A percentile compares a stretch with the other conserved stretches of the same genome.
phyloP scores from a whole-genome alignment of 768 basidiomycete genomes.

The Amanita rimosa region DNA sequence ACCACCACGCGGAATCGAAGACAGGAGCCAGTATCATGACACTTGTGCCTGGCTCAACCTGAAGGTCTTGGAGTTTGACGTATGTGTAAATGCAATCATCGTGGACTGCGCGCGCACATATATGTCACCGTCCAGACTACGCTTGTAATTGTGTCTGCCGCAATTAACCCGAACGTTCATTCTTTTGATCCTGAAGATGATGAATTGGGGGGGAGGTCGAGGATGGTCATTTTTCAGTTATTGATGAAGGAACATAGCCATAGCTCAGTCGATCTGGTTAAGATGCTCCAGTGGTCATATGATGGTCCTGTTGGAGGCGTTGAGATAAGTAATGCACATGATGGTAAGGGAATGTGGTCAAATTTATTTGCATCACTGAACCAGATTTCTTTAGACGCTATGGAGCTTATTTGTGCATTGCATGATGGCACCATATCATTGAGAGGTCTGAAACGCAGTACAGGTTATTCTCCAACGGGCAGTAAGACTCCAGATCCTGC shows the following conservation, averaged over 20 bases:
- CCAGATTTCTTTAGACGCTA: neutral
- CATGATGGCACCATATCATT: neutral
- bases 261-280: slow-evolving; percentile 27
- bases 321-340: slow-evolving; percentile 32
- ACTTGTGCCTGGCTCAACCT: slow-evolving; percentile 34
- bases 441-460: neutral
- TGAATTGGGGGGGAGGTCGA: slow-evolving; percentile 23
- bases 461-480: slow-evolving; percentile 11
- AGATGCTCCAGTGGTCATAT: slow-evolving; percentile 43
- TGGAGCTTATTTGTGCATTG: neutral
- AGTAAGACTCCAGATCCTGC: slow-evolving; percentile 17
- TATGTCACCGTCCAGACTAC: slow-evolving; percentile 17
- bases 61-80: slow-evolving; percentile 26
- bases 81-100: slow-evolving; percentile 10
- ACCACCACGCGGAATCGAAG: slow-evolving; percentile 18
- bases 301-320: slow-evolving; percentile 34
- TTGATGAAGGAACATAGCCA: slow-evolving; percentile 14
- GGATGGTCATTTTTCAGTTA: slow-evolving; percentile 29
- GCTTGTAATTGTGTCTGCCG: slow-evolving; percentile 36
- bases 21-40: slow-evolving; percentile 20
- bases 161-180: slow-evolving; percentile 22
- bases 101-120: neutral
- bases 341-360: slow-evolving; percentile 27
- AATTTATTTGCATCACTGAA: slow-evolving; percentile 2
- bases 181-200: slow-evolving; percentile 21